Base-by-base conservation (phyloP, 129 eudicot genomes). In the Cynara cardunculus region DNA sequence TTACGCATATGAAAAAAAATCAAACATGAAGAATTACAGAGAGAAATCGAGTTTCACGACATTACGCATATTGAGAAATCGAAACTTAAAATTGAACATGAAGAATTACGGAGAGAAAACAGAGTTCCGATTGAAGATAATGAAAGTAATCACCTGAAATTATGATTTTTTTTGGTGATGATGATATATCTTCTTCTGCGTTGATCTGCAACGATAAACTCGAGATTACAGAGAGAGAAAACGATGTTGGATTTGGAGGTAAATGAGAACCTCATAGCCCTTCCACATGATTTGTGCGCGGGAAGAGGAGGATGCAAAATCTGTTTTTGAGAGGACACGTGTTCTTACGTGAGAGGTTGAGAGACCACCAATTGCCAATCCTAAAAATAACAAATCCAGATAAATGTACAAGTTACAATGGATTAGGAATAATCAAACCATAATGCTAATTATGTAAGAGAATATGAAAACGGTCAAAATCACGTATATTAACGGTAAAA, bases 191-290 rank as follows among this genome's bases (percentile, higher is more conserved):
- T 68, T 78, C 68, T 25, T 65, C 37, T 26, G 64, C 62, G 84
- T 72, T 41, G 74, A 74, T 72, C 78, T 80, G 73, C 67, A 34
- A 64, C 44, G 44, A 81, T 18, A 72, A 80, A 72, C 61, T 34
- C 83, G 83, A 80, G 76, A 81, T 66, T 67, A 49, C 21, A 76
- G 85, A 81, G 79, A 79, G 37, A 74, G 80, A 74, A 49, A 72
- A 26, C 73, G 84, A 49, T 53, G 76, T 75, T 68, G 59, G 81
- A 82, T 82, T 67, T 68, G 71, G 85, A 31, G 85, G 76, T 69
- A 68, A 82, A 82, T 82, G 81, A 82, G 65, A 75, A 46, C 56
- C 62, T 76, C 76, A 49, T 74, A 44, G 73, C 49, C 68, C 4
- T 74, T 44, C n/a, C 75, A 64, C 75, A 56, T 75, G 76, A 68